A percentile compares a stretch with the other conserved stretches of the same genome.
Conservation (phyloP, 2,329 filamentous ascomycete species). For the Talaromyces sp. region DNA sequence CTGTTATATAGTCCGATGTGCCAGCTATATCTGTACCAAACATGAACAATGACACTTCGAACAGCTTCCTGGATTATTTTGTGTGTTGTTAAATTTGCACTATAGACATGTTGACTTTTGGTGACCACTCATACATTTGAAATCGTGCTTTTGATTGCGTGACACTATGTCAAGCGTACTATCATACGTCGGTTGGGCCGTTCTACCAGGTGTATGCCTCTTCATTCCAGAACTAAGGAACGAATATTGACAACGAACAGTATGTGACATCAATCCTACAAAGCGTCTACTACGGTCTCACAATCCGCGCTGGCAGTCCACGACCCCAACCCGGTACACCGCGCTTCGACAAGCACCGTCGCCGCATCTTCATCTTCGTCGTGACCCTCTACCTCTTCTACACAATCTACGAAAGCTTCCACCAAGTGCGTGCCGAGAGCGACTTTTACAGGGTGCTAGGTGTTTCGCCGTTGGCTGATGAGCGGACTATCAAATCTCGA, state of each 20-base stretch:
- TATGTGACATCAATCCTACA: constrained; percentile 76
- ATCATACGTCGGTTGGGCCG: constrained; percentile 59
- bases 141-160: not conserved
- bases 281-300: constrained; percentile 77
- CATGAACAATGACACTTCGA: not conserved
- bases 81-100: not conserved
- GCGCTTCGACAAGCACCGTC: constrained; percentile 69
- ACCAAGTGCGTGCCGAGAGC: constrained; percentile 66
- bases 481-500: constrained; percentile 74
- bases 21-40: not conserved
- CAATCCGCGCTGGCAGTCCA: constrained; percentile 83
- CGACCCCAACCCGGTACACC: constrained; percentile 67
- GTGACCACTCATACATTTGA: not conserved
- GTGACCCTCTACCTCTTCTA: constrained; percentile 82
- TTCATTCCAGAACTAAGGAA: not conserved
- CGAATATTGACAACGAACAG: constrained; percentile 44
- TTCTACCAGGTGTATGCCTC: constrained; percentile 57
- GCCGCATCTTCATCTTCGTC: constrained; percentile 77
- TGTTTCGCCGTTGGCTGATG: constrained; percentile 65
- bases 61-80: not conserved
- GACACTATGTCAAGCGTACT: constrained; percentile 45
- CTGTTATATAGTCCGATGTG: not conserved
- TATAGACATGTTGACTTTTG: not conserved
- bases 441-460: constrained; percentile 79
- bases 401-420: constrained; percentile 88